These are phyloP conservation scores for Excoecaria cochinchinensis DNA, from an alignment of 345 rosid species.

Conservation along the genomic window DNA sequence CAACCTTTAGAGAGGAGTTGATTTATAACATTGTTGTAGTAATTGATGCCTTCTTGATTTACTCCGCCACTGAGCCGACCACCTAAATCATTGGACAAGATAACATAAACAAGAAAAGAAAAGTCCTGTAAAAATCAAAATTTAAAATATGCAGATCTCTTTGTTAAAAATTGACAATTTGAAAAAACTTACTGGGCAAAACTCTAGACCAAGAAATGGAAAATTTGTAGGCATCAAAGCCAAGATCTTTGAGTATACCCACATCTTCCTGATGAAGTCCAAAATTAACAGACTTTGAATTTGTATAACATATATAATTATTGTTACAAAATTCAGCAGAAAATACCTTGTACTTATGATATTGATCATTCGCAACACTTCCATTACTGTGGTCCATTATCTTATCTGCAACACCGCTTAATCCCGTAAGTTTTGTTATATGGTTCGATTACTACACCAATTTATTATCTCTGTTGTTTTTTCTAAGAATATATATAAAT, in stretches of 20 bases:
- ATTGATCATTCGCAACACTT: neutral
- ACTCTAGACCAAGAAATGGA: slow-evolving; percentile 1
- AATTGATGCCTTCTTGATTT: slow-evolving; percentile 16
- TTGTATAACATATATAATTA: neutral
- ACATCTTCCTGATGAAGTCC: neutral
- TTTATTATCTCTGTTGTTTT: too few species aligned
- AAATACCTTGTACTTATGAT: neutral
- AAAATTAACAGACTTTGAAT: neutral
- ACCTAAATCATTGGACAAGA: neutral
- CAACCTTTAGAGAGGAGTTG: slow-evolving; percentile 16
- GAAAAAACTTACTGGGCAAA: slow-evolving; percentile 1
- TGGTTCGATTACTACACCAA: too few species aligned
- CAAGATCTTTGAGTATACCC: neutral
- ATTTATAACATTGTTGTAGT: slow-evolving; percentile 18
- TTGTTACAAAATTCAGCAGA: neutral
- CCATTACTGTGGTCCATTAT: neutral
- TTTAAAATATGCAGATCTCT: neutral
- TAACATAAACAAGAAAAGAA: neutral
- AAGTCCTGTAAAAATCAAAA: neutral
- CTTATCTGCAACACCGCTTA: neutral
- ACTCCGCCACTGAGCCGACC: slow-evolving; percentile 14
- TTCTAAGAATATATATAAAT: too few species aligned
- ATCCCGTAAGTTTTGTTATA: too few species aligned
- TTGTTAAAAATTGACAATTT: neutral
- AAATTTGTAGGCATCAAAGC: neutral